phyloP scores from a whole-genome alignment of 2,329 filamentous ascomycete species.

The Claviceps citrina region DNA sequence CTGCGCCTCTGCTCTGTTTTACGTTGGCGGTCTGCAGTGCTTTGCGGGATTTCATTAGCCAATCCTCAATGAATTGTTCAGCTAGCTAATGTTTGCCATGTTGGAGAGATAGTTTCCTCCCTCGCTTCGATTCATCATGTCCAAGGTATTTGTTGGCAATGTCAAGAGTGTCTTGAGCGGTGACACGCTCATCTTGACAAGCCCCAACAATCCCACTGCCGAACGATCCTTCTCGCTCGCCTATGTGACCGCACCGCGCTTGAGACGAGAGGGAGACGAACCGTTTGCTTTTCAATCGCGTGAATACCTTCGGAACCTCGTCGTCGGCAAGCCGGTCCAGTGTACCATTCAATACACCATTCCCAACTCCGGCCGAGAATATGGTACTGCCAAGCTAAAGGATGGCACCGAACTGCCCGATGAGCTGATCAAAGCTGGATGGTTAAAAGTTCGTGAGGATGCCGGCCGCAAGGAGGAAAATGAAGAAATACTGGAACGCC shows the following conservation, averaged over 20 bases:
- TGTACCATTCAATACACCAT: constrained; percentile 80
- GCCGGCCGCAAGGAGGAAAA: constrained; percentile 82
- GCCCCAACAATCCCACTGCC: constrained; percentile 62
- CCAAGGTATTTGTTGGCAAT: constrained; percentile 46
- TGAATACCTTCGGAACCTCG: constrained; percentile 72
- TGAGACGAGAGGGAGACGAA: constrained; percentile 83
- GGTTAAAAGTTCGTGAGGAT: constrained; percentile 87
- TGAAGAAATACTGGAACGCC: constrained; percentile 52
- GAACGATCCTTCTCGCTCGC: constrained; percentile 83
- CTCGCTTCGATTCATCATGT: constrained; percentile 24
- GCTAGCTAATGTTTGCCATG: not conserved
- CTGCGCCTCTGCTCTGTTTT: not conserved
- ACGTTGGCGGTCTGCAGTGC: not conserved
- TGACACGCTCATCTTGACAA: constrained; percentile 75
- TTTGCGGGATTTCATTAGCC: not conserved
- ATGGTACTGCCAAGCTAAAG: constrained; percentile 63
- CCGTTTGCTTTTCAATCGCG: constrained; percentile 86
- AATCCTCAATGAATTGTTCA: not conserved
- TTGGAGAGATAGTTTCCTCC: constrained; percentile 4
- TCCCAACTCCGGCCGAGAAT: constrained; percentile 72
- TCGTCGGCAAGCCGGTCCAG: constrained; percentile 74
- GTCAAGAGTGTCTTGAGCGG: constrained; percentile 93
- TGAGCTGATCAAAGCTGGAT: constrained; percentile 70
- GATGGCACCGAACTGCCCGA: constrained; percentile 69
- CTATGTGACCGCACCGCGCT: constrained; percentile 75